These are phyloP conservation scores for Syzygium oleosum DNA, from an alignment of 345 rosid genomes.

Conservation along the genomic window DNA sequence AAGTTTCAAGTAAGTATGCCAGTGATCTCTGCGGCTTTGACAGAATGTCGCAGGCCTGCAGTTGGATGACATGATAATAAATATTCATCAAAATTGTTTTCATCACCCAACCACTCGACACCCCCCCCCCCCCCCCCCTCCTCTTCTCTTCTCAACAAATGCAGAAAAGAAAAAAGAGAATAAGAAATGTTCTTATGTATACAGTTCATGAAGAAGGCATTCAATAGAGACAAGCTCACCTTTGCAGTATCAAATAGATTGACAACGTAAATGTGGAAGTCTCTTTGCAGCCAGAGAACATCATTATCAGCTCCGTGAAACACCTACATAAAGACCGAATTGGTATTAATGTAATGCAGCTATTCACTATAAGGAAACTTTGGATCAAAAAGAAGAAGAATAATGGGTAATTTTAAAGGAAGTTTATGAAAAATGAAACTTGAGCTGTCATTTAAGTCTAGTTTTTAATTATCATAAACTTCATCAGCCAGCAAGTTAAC, in stretches of 20 bases:
- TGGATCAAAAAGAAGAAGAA: not conserved
- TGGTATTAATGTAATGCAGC: not conserved
- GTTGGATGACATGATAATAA: slow-evolving; percentile 5
- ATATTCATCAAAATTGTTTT: not conserved
- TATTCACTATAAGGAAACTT: not conserved
- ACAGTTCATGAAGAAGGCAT: not conserved
- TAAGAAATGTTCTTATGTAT: not conserved
- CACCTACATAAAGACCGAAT: slow-evolving; percentile 37
- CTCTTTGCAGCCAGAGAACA: slow-evolving; percentile 91
- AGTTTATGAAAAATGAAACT: not conserved
- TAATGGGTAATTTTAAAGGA: not conserved
- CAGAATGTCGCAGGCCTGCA: slow-evolving; percentile 82
- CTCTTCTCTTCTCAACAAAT: not conserved
- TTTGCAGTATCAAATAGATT: slow-evolving; percentile 93
- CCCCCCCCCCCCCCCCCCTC: not conserved
- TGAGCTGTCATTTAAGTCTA: not conserved
- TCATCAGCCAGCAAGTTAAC: not conserved
- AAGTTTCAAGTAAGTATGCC: slow-evolving; percentile 81
- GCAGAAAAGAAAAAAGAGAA: not conserved
- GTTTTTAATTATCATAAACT: not conserved
- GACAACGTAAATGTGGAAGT: slow-evolving; percentile 85
- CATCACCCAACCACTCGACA: not conserved
- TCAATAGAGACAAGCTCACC: slow-evolving; percentile 26
- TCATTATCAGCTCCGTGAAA: slow-evolving; percentile 98
- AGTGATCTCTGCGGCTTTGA: slow-evolving; percentile 84